A percentile compares a stretch with the other conserved stretches of the same genome.
Conservation (phyloP, 129 eudicot species). For the Artemisia tridentata region DNA sequence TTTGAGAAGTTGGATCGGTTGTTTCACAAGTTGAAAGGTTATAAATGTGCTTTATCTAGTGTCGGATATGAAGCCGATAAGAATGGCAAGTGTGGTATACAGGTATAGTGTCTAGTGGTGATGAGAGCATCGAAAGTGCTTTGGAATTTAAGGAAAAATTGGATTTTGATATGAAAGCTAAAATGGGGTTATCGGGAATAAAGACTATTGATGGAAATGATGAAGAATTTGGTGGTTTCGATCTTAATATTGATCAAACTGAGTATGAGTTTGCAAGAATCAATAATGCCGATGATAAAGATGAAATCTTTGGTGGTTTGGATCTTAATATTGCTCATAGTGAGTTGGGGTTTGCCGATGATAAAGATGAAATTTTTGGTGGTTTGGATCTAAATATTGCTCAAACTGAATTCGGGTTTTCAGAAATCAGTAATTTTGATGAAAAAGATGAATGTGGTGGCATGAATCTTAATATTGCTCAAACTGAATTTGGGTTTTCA, state of each 20-base stretch:
- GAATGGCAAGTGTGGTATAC: constrained; percentile 15
- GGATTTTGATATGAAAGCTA: constrained; percentile 15
- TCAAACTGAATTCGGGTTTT: constrained; percentile 15
- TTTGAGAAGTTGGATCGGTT: constrained; percentile 48
- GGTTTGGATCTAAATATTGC: neutral
- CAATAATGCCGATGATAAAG: constrained; percentile 14
- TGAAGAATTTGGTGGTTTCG: constrained; percentile 15
- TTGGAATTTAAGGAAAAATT: neutral
- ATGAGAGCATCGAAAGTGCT: neutral
- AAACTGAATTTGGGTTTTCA: constrained; percentile 9
- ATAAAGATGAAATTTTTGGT: constrained; percentile 4
- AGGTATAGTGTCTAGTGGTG: constrained; percentile 13
- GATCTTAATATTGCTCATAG: constrained; percentile 15
- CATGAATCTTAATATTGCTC: too few species aligned
- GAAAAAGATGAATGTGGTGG: neutral
- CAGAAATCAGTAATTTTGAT: constrained; percentile 4
- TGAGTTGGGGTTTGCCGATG: constrained; percentile 24
- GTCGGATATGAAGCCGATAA: constrained; percentile 18
- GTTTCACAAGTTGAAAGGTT: constrained; percentile 39
- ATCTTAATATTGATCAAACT: constrained; percentile 13
- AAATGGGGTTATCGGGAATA: constrained; percentile 11
- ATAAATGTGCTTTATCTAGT: constrained; percentile 18
- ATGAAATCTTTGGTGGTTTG: constrained; percentile 16
- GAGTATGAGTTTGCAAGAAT: constrained; percentile 18
- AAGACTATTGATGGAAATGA: constrained; percentile 16